Evolutionary conservation across 345 rosid genomes (phyloP), one percentile per base, ranked within the genome.

Genomic region (Isatis tinctoria): DNA sequence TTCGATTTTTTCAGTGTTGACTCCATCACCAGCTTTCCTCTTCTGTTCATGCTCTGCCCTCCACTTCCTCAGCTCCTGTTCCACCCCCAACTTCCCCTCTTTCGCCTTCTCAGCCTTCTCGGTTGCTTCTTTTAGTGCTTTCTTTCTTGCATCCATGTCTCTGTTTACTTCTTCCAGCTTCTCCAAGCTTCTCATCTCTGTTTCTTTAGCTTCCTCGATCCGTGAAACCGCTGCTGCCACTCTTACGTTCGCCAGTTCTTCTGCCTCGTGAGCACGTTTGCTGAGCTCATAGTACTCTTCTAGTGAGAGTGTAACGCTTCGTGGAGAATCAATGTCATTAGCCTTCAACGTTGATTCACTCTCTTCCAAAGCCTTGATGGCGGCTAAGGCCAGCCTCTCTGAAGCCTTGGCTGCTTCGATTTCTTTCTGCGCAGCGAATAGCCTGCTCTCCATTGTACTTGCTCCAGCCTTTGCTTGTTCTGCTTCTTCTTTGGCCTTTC

Each of bases 241-340:
- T 84, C 86, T 87, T 52, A 47, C 27, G 72, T 89, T 93, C 20
- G 91, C 92, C 33, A 82, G 82, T 73, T 89, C 97, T 72, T 93
- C 96, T 36, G 94, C 93, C 41, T 91, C 94, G 8, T 87, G 91
- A 17, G 97, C 94, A n/a, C 74, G 73, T 70, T 84, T 89, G 83
- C 98, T 89, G 28, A 93, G 96, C 65, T 87, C 88, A 8, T 89
- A 93, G 75, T 93, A 93, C 78, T 93, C 97, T 82, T 88, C 88
- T 64, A 91, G 41, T n/a, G 97, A 88, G 62, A 93, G 92, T 39
- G 88, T 86, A 67, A 93, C 88, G 33, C 91, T 85, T 3, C 80
- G 11, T 20, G 85, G 79, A 16, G 85, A 76, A 75, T 85, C 86
- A 0, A 13, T 75, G 67, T 80, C 78, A 4, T 74, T 39, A 10